Evolutionary conservation across 345 rosid genomes (phyloP).

Genomic region (Citrus hindsii): DNA sequence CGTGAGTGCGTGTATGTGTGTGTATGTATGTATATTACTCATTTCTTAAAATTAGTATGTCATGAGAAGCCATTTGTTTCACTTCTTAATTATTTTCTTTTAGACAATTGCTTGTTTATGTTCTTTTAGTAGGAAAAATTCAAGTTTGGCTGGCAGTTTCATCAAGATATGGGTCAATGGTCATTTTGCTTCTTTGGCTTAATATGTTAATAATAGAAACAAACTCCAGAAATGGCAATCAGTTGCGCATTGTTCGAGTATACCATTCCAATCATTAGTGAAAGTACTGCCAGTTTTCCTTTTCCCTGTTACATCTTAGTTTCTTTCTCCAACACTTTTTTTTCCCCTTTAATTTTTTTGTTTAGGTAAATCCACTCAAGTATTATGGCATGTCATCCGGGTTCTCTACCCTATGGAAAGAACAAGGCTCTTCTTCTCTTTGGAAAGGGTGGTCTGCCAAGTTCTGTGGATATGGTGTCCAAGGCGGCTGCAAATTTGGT

Average conservation of each 20-base stretch:
- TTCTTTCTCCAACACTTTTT: neutral
- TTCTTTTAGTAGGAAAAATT: too few relatives aligned
- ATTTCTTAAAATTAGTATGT: neutral
- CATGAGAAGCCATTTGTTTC: neutral
- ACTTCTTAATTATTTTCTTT: neutral
- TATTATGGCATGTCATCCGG: constrained; percentile 50
- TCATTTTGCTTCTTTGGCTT: neutral
- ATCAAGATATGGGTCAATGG: neutral
- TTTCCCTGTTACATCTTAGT: too few relatives aligned
- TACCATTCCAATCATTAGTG: neutral
- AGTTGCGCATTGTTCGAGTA: neutral
- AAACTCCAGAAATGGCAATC: neutral
- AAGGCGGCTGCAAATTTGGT: constrained; percentile 70
- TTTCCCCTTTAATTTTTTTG: neutral
- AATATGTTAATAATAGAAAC: neutral
- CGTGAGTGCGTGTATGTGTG: too few relatives aligned
- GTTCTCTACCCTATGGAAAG: constrained; percentile 53
- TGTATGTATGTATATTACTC: neutral
- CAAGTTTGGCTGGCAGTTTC: neutral
- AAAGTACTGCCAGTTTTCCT: neutral
- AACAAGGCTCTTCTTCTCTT: constrained; percentile 61
- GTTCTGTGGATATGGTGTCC: constrained; percentile 60
- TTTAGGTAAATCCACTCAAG: constrained; percentile 58
- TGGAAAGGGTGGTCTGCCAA: constrained; percentile 76
- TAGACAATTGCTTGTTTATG: neutral